These are phyloP conservation scores for Podaxis mareebaensis DNA, from an alignment of 768 basidiomycete genomes.

Conservation along the genomic window DNA sequence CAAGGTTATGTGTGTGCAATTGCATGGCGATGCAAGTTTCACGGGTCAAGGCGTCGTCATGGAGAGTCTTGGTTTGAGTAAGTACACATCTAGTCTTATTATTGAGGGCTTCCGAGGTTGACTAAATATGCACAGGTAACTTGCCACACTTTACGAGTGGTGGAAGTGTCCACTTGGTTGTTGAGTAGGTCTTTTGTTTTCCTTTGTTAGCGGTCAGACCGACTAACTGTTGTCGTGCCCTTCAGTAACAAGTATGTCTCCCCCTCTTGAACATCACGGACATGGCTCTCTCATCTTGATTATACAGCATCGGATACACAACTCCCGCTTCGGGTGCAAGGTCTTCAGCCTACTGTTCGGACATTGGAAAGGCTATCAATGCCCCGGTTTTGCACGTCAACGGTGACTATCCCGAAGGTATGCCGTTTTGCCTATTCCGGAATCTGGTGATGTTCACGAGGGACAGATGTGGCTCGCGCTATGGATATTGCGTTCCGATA, in stretches of 20 bases:
- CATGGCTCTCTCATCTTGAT: not conserved
- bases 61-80: slow-evolving; percentile 83
- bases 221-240: not conserved
- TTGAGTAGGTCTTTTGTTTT: slow-evolving; percentile 60
- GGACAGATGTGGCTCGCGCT: slow-evolving; percentile 76
- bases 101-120: not conserved
- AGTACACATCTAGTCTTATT: slow-evolving; percentile 25
- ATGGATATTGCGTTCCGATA: slow-evolving; percentile 90
- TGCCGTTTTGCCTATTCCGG: slow-evolving; percentile 13
- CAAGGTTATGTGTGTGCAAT: slow-evolving; percentile 83
- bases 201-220: not conserved
- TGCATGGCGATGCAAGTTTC: slow-evolving; percentile 93
- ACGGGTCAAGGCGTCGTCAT: slow-evolving; percentile 89
- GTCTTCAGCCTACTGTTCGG: slow-evolving; percentile 86
- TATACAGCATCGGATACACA: slow-evolving; percentile 82
- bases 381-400: slow-evolving; percentile 90
- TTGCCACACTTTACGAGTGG: slow-evolving; percentile 91
- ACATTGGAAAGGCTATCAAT: slow-evolving; percentile 88
- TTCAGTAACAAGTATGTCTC: slow-evolving; percentile 57
- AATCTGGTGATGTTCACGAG: not conserved
- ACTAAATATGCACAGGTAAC: slow-evolving; percentile 49
- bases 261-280: not conserved
- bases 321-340: slow-evolving; percentile 84
- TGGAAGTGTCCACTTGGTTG: slow-evolving; percentile 87
- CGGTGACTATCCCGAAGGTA: slow-evolving; percentile 87